Percentiles rank a stretch among this genome's conserved stretches.
Conservation (phyloP, 805 yeast species). For the Starmerella etchellsii region DNA sequence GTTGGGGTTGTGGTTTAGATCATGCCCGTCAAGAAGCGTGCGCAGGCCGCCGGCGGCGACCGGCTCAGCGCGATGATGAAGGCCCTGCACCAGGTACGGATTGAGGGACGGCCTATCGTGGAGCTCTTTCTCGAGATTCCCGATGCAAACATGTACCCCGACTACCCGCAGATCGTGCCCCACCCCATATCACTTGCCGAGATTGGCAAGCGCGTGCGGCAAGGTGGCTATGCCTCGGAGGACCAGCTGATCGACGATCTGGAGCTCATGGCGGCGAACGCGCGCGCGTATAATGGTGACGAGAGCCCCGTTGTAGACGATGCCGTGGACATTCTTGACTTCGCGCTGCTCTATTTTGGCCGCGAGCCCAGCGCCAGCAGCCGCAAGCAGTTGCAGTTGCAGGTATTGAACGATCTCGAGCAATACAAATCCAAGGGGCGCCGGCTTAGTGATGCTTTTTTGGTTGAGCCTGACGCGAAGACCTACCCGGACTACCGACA, state of each 20-base stretch:
- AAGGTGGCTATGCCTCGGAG: slow-evolving; percentile 27
- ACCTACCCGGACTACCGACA: slow-evolving; percentile 72
- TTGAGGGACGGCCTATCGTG: slow-evolving; percentile 22
- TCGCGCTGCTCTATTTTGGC: slow-evolving; percentile 40
- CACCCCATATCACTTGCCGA: slow-evolving; percentile 61
- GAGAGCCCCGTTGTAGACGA: slow-evolving; percentile 53
- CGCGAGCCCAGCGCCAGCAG: slow-evolving; percentile 23
- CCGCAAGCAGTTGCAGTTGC: slow-evolving; percentile 19
- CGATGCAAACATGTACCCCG: slow-evolving; percentile 60
- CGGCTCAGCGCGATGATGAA: slow-evolving; percentile 16
- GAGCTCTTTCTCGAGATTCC: slow-evolving; percentile 61
- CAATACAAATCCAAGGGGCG: slow-evolving; percentile 29
- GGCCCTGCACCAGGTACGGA: slow-evolving; percentile 14
- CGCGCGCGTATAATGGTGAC: slow-evolving; percentile 57
- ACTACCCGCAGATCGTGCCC: slow-evolving; percentile 54
- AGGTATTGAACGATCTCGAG: slow-evolving; percentile 19
- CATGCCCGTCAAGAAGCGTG: slow-evolving; percentile 3
- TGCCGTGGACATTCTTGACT: slow-evolving; percentile 43
- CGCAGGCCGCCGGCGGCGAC: slow-evolving; percentile 1
- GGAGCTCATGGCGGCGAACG: slow-evolving; percentile 55
- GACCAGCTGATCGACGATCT: slow-evolving; percentile 46
- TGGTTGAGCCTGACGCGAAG: slow-evolving; percentile 56
- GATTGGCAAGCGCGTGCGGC: slow-evolving; percentile 38
- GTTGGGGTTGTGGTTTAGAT: neutral
- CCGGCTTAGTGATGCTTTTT: slow-evolving; percentile 53